Evolutionary conservation across 257 asterid species (phyloP).

Genomic region (Salvia splendens): DNA sequence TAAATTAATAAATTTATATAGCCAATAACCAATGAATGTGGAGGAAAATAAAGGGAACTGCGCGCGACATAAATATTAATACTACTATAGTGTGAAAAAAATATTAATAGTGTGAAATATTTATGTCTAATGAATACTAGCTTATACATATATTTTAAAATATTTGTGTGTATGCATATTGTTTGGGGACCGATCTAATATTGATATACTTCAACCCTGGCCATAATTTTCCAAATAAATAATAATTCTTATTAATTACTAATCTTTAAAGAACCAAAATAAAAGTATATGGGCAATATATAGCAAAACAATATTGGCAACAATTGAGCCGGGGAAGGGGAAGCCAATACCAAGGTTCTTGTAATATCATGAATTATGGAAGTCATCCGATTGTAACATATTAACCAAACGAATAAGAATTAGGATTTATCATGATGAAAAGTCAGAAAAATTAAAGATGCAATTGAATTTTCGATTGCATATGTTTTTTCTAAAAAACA

Average conservation of each 20-base stretch:
- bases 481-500: slow-evolving; percentile 3
- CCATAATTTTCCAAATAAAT: neutral
- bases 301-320: neutral
- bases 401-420: neutral
- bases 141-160: too few relatives aligned
- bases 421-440: neutral
- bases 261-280: too few relatives aligned
- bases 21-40: neutral
- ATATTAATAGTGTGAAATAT: neutral
- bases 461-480: neutral
- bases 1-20: neutral
- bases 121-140: neutral
- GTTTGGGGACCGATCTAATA: too few relatives aligned
- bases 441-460: neutral
- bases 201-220: neutral
- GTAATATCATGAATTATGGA: neutral
- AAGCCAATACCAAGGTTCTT: too few relatives aligned
- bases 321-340: too few relatives aligned
- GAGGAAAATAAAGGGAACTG: neutral
- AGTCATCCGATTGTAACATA: neutral
- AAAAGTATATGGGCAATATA: too few relatives aligned
- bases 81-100: neutral
- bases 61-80: neutral
- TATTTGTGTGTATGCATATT: too few relatives aligned
- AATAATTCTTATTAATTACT: too few relatives aligned